Evolutionary conservation across 768 basidiomycete genomes (phyloP).

Genomic region (Sistotremastrum niveocremeum): DNA sequence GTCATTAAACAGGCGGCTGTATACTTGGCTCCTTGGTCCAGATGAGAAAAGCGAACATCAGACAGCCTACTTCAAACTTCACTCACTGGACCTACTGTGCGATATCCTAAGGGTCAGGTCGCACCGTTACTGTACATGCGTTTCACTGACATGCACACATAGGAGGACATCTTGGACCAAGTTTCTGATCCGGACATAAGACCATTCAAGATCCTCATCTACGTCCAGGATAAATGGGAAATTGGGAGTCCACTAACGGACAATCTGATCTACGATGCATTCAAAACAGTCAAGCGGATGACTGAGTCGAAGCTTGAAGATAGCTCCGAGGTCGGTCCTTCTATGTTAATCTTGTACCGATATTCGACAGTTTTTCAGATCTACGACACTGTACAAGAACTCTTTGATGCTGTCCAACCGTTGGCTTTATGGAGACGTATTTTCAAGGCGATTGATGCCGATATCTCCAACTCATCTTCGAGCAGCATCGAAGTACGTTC

Average conservation of each 20-base stretch:
- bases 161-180: constrained; percentile 62
- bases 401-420: constrained; percentile 92
- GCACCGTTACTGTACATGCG: background rate
- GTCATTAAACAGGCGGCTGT: constrained; percentile 83
- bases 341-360: background rate
- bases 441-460: constrained; percentile 38
- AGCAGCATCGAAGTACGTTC: background rate
- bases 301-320: constrained; percentile 38
- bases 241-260: constrained; percentile 76
- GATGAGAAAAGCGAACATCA: constrained; percentile 70
- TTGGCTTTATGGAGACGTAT: constrained; percentile 76
- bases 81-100: constrained; percentile 61
- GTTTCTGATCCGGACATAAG: constrained; percentile 63
- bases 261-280: constrained; percentile 61
- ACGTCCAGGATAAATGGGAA: constrained; percentile 94
- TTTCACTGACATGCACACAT: background rate
- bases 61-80: constrained; percentile 47
- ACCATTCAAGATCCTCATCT: constrained; percentile 94
- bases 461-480: constrained; percentile 21
- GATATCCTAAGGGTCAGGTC: constrained; percentile 50
- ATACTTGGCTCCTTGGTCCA: constrained; percentile 83
- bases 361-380: constrained; percentile 27
- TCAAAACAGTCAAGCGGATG: constrained; percentile 53
- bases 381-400: constrained; percentile 68
- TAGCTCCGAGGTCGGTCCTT: constrained; percentile 43